Percentiles rank a stretch among this genome's conserved stretches.
phyloP scores from a whole-genome alignment of 495 filamentous ascomycete species.

The Penicillium paradoxum region DNA sequence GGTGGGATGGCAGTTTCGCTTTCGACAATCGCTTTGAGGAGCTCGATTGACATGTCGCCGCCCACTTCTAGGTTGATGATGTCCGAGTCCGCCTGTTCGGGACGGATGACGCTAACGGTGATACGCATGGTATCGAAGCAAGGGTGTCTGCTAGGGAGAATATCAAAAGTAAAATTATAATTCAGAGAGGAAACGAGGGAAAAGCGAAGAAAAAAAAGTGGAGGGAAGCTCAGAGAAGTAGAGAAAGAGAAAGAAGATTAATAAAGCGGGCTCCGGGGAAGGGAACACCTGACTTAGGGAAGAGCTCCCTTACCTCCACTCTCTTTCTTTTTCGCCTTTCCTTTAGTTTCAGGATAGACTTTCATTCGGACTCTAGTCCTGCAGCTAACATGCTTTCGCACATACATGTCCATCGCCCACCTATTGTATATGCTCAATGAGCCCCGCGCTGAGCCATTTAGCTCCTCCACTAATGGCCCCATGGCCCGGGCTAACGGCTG shows the following conservation, averaged over 20 bases:
- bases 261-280: constrained; percentile 12
- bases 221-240: constrained; percentile 5
- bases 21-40: constrained; percentile 79
- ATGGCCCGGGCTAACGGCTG: background rate
- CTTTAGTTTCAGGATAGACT: background rate
- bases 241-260: constrained; percentile 6
- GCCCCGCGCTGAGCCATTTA: constrained; percentile 2
- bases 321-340: background rate
- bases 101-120: constrained; percentile 77
- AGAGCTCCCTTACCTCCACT: constrained; percentile 12
- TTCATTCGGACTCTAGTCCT: background rate
- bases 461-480: background rate
- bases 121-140: constrained; percentile 50
- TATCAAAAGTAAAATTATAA: background rate
- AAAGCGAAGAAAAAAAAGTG: background rate
- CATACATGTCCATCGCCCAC: background rate
- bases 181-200: background rate
- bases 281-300: constrained; percentile 2
- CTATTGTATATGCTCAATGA: constrained; percentile 1
- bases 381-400: background rate
- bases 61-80: constrained; percentile 81
- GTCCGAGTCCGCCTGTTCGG: constrained; percentile 67
- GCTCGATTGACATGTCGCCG: constrained; percentile 75
- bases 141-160: background rate
- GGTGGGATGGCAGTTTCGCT: constrained; percentile 54